Base-by-base conservation (phyloP, 2,329 filamentous ascomycete genomes). In the Curvularia lunata region DNA sequence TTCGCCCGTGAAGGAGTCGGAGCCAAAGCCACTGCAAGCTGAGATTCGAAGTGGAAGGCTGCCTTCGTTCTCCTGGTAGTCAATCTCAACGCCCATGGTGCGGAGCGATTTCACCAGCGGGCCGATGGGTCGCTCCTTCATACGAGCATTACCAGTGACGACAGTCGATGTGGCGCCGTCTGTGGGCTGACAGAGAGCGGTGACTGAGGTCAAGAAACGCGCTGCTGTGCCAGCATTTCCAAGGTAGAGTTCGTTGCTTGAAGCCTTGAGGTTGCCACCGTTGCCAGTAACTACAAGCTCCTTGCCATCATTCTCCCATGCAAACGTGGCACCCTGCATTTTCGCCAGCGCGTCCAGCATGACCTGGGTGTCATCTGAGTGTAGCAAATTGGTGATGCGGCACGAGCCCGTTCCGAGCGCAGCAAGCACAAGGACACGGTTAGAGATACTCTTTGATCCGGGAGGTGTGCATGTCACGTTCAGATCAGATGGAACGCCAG, bases 211-310 rank as follows among this genome's bases (percentile, higher is more conserved):
- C 62, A 99, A 80, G 80, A 99, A 99, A 63, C 95, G 88, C 46
- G 95, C 97, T 1, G 95, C 95, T 2, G 95, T 99, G 56, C 95
- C 95, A 25, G 95, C 95, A 73, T 99, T 99, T 50, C 96, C 95
- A 46, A 99, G 87, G 75, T 98, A 99, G 28, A 99, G 83, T 59
- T 91, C 86, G 18, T 90, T 85, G 34, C 85, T 79, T 69, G 88
- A 92, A 10, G 95, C 92, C 68, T 86, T 83, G 23, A 99, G 83
- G 62, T 87, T 85, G 49, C 95, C 95, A n/a, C 93, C 94, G 68
- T 92, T 96, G 52, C 95, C 95, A 61, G 90, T 88, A 16, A 99
- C 91, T 3, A 96, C 88, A 27, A 99, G 84, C 8, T 95, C 88
- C 68, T 95, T 91, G n/a, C 95, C 95, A 56, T 92, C 90, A 51